Evolutionary conservation across 2,329 filamentous ascomycete genomes (phyloP), one percentile per base, ranked within the genome.

Genomic region (Aspergillus bombycis): DNA sequence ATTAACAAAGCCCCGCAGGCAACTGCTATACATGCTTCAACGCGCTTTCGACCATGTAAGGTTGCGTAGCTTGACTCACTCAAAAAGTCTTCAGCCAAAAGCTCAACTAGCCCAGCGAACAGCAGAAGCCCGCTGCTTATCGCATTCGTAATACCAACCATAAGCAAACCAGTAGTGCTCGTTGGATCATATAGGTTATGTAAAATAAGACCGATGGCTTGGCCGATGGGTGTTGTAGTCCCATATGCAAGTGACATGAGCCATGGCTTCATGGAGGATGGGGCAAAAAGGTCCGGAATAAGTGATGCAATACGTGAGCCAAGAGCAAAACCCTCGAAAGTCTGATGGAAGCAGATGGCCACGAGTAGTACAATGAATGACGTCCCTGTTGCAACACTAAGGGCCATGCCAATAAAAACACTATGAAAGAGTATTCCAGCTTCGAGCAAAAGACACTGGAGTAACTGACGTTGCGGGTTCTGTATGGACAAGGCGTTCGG

Each of bases 131-230:
- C 93, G 57, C 90, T 89, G 11, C 90, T 93, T 58, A 96, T 90
- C 45, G 91, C 92, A 72, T 96, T 96, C 85, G 94, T 95, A 73
- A 94, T 87, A 9, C 93, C 93, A 7, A 96, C 92, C 80, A 94
- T 90, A 30, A 96, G 80, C 55, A 96, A 79, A 0, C 93, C 92
- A 0, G 88, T 86, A 72, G 92, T 86, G 70, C 90, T 92, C 70
- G 87, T 85, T 1, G 93, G 92, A 68, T 93, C 91, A 77, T 96
- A 96, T 67, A 95, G 80, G 41, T 88, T 88, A 76, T 95, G 91
- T 23, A 94, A 85, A 4, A 90, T 80, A 12, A 96, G 82, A 0
- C 93, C 93, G 61, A 96, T 91, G 1, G 91, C 92, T 74, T 96
- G 92, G 10, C 93, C 93, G 21, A 95, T 82, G 0, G 93, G 93